Evolutionary conservation across 441 rosid genomes (phyloP).

Genomic region (Populus hybrid): DNA sequence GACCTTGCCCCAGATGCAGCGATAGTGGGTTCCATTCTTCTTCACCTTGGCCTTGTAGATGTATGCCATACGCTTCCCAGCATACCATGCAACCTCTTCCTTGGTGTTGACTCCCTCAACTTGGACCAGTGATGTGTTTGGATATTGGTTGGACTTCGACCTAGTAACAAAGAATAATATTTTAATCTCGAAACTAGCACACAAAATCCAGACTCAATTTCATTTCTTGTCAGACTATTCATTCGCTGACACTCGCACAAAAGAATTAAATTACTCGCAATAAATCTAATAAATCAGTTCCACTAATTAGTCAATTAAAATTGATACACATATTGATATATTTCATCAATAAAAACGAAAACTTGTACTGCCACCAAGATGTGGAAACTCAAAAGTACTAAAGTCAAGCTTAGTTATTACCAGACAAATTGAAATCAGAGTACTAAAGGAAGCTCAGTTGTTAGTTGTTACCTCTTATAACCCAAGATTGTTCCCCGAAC

Average conservation of each 20-base stretch:
- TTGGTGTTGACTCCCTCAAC: conserved; percentile 88
- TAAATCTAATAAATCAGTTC: not conserved
- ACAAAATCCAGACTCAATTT: not conserved
- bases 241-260: not conserved
- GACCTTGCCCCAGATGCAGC: conserved; percentile 96
- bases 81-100: conserved; percentile 79
- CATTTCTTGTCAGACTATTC: not conserved
- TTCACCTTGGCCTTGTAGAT: conserved; percentile 86
- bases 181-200: conserved; percentile 9
- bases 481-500: conserved; percentile 82
- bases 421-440: not conserved
- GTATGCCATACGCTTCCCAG: conserved; percentile 83
- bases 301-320: not conserved
- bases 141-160: conserved; percentile 89
- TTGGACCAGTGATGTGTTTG: conserved; percentile 68
- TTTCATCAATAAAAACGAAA: not conserved
- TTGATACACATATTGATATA: not conserved
- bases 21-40: conserved; percentile 73
- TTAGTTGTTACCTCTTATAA: conserved; percentile 58
- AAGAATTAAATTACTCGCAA: too few species aligned
- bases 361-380: too few species aligned
- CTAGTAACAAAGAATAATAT: conserved; percentile 26
- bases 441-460: not conserved
- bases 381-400: too few species aligned
- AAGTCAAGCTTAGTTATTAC: too few species aligned